phyloP scores from a whole-genome alignment of 768 basidiomycete genomes.

The Lactifluus volemus region DNA sequence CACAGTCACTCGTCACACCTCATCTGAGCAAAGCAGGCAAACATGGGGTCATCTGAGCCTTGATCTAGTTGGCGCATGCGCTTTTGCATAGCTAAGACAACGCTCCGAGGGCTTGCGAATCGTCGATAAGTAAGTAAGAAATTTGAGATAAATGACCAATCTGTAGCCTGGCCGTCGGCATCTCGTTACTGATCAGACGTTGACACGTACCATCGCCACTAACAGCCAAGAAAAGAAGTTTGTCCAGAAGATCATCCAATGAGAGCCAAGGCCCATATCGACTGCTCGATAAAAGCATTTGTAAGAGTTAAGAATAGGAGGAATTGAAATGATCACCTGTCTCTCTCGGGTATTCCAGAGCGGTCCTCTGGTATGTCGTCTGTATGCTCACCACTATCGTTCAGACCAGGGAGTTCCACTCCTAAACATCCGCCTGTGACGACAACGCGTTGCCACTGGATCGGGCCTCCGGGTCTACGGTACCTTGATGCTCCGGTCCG shows the following conservation, averaged over 20 bases:
- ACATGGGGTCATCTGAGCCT: constrained; percentile 70
- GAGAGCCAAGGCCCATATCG: constrained; percentile 65
- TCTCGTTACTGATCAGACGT: background rate
- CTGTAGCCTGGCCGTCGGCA: constrained; percentile 31
- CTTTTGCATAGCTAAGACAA: constrained; percentile 83
- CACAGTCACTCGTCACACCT: constrained; percentile 36
- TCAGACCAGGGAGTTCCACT: constrained; percentile 4
- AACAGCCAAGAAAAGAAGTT: constrained; percentile 71
- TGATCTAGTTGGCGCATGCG: constrained; percentile 71
- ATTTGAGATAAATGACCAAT: constrained; percentile 67
- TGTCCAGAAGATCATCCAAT: constrained; percentile 72
- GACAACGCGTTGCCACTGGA: constrained; percentile 1
- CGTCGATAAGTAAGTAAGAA: constrained; percentile 80
- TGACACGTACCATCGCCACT: constrained; percentile 64
- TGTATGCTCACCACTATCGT: constrained; percentile 4
- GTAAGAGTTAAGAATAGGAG: background rate
- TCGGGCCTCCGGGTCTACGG: constrained; percentile 4
- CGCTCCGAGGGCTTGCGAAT: constrained; percentile 68
- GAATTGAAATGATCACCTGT: constrained; percentile 33
- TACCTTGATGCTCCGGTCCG: constrained; percentile 17
- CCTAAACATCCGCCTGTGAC: constrained; percentile 1
- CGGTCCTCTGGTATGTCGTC: constrained; percentile 16
- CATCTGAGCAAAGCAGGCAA: constrained; percentile 85
- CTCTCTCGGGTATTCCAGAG: constrained; percentile 28
- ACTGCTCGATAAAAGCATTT: constrained; percentile 26